phyloP scores from a whole-genome alignment of 1,284 basidiomycete genomes.

The Ustilago crameri region DNA sequence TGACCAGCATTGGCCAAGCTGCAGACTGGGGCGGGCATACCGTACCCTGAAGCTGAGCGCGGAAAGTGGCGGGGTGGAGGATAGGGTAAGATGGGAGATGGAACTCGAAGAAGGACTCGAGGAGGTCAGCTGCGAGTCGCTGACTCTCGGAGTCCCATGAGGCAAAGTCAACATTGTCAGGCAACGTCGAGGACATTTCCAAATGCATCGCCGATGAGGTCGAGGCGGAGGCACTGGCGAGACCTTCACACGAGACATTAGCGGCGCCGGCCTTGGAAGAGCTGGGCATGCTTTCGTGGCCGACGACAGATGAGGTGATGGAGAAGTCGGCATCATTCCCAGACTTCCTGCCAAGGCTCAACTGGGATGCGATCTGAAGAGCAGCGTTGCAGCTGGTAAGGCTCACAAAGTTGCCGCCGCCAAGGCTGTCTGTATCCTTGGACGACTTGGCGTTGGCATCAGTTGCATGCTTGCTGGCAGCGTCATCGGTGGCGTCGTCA shows the following conservation, averaged over 20 bases:
- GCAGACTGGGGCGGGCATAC: slow-evolving; percentile 25
- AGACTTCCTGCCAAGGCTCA: slow-evolving; percentile 23
- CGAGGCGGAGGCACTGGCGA: slow-evolving; percentile 30
- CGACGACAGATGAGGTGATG: slow-evolving; percentile 4
- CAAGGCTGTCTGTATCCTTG: slow-evolving; percentile 27
- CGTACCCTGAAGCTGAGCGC: slow-evolving; percentile 45
- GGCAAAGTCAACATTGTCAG: slow-evolving; percentile 31
- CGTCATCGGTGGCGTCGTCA: neutral
- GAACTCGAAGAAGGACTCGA: slow-evolving; percentile 51
- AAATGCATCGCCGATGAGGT: slow-evolving; percentile 12
- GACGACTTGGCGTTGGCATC: slow-evolving; percentile 5
- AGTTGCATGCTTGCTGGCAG: slow-evolving; percentile 3
- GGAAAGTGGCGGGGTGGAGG: slow-evolving; percentile 49
- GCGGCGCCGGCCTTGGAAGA: slow-evolving; percentile 12
- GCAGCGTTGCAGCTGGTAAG: slow-evolving; percentile 50
- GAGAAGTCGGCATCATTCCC: slow-evolving; percentile 14
- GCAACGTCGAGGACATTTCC: slow-evolving; percentile 15
- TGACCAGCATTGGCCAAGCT: slow-evolving; percentile 50
- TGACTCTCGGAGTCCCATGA: slow-evolving; percentile 35
- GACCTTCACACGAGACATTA: slow-evolving; percentile 38
- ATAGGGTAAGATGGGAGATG: slow-evolving; percentile 48
- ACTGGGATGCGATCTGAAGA: slow-evolving; percentile 41
- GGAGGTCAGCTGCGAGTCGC: slow-evolving; percentile 30
- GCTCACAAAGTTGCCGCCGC: slow-evolving; percentile 42
- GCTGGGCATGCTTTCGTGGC: slow-evolving; percentile 11